Conservation (phyloP, 108 stramenopile genomes). For the Nitzschia putrida region DNA sequence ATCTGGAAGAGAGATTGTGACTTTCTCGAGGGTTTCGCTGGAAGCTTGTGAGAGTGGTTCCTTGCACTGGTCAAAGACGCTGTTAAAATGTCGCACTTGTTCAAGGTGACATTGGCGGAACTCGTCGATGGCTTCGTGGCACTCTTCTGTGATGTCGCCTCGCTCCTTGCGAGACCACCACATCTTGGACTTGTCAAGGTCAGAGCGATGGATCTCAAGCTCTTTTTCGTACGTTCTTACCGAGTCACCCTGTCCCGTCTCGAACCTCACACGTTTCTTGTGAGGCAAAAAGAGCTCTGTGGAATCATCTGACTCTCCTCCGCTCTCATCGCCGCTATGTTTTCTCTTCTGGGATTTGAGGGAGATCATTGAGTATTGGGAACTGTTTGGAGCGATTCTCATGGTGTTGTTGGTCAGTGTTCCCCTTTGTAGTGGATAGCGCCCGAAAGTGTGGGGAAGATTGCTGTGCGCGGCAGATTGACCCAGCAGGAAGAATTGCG, state of each 20-base stretch:
- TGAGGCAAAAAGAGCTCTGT: not conserved
- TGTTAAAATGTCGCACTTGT: conserved; percentile 14
- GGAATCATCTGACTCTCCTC: not conserved
- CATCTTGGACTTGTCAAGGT: conserved; percentile 20
- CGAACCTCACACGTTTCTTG: conserved; percentile 15
- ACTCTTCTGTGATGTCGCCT: conserved; percentile 10
- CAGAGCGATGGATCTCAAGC: conserved; percentile 10
- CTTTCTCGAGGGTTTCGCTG: conserved; percentile 27
- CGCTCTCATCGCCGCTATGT: not conserved
- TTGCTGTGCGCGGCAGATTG: not conserved
- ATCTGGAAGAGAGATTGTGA: conserved; percentile 18
- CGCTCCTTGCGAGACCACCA: conserved; percentile 34
- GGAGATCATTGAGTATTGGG: not conserved
- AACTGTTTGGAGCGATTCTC: not conserved
- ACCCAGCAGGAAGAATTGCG: conserved; percentile 2
- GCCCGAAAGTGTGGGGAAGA: conserved; percentile 1
- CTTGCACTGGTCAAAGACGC: conserved; percentile 15
- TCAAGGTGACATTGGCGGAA: conserved; percentile 11
- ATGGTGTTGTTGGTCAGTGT: not conserved
- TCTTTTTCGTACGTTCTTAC: conserved; percentile 10
- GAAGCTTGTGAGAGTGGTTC: conserved; percentile 11
- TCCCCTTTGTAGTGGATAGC: not conserved
- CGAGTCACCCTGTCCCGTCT: not conserved
- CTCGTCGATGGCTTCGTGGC: conserved; percentile 17
- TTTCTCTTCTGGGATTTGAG: not conserved